Evolutionary conservation across 208 protist species (phyloP).

Genomic region (Naegleria gruberi): DNA sequence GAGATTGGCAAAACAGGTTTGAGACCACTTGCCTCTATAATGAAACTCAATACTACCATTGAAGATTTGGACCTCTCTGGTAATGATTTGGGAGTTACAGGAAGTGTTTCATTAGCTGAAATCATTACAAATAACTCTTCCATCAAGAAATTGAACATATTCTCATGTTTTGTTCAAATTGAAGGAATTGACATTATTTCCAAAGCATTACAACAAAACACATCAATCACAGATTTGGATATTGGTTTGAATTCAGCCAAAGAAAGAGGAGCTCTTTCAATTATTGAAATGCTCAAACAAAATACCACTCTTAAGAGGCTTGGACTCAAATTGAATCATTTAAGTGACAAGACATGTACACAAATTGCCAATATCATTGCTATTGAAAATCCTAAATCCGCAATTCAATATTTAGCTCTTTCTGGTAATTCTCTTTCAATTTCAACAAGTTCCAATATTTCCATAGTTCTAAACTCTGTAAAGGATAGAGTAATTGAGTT

Average conservation of each 20-base stretch:
- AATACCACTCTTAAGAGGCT: neutral
- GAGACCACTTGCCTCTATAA: neutral
- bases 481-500: neutral
- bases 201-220: neutral
- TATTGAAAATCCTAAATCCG: neutral
- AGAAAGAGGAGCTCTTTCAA: neutral
- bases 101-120: neutral
- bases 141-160: neutral
- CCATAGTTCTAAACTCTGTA: neutral
- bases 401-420: neutral
- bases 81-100: neutral
- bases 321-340: neutral
- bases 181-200: neutral
- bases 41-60: neutral
- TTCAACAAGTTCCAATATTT: neutral
- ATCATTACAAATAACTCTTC: neutral
- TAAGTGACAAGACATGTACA: neutral
- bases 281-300: neutral
- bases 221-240: neutral
- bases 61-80: neutral
- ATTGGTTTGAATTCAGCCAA: neutral
- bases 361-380: neutral
- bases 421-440: neutral
- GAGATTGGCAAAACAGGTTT: neutral
- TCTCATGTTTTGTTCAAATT: constrained; percentile 7